Evolutionary conservation across 495 filamentous ascomycete genomes (phyloP), one percentile per base, ranked within the genome.

Genomic region (Hyaloscypha hepaticicola): DNA sequence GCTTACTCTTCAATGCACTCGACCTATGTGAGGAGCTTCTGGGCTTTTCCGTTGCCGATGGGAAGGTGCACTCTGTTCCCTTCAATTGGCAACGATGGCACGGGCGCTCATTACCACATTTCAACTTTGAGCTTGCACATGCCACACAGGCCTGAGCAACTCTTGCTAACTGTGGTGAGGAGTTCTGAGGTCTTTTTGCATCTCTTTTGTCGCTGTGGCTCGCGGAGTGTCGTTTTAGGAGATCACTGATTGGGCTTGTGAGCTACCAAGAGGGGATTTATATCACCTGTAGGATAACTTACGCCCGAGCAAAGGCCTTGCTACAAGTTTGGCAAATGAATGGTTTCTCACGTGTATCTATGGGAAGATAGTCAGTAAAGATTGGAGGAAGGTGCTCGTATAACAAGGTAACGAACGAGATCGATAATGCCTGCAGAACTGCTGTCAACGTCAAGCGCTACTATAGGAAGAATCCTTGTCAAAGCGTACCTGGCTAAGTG

Each of bases 71-170:
- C 31, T 31, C 31, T 19, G 64, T 64, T 12, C 57, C 52, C 33
- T 64, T 64, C 14, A 29, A 4, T n/a, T 78, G 75, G 66, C 85
- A 87, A 53, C 85, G 77, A 50, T 72, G 67, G 66, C 85, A 87
- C 48, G 83, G 82, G 27, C 76, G 76, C 19, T 80, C 79, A 9
- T 82, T 79, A 28, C 79, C 82, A 68, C 85, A 87, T 71, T 82
- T 79, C 21, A 81, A 80, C 70, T 83, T 77, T 27, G 82, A 80
- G 11, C 77, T 77, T 12, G 83, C 82, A 61, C 85, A 87, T 66
- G 79, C 77, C 50, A 72, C 77, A 58, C 85, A 87, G 5, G 85
- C 85, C 61, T 81, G 75, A 55, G 79, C 78, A 66, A 83, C 78
- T 72, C 34, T 24, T 24, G 50, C 50, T 16, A 53, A 77, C 9